A percentile compares a stretch with the other conserved stretches of the same genome.
Conservation (phyloP, 2,329 filamentous ascomycete species). For the Exophiala sideris region DNA sequence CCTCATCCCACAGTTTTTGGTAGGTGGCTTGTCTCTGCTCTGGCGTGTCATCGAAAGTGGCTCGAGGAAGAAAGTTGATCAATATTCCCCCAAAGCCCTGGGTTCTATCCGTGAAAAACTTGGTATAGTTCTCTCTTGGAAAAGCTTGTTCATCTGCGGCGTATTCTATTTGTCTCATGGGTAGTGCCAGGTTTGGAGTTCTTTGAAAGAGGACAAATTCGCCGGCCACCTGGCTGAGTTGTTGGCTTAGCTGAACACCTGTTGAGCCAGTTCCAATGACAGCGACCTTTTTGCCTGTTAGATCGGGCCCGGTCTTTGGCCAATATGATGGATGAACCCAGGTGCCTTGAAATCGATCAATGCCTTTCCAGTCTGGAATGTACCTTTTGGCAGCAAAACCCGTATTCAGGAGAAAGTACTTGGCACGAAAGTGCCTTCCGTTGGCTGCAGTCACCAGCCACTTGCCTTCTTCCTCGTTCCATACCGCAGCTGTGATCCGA, state of each 20-base stretch:
- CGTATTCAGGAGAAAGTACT: conserved; percentile 29
- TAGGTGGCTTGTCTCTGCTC: background rate
- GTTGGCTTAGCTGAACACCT: conserved; percentile 62
- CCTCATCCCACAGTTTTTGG: background rate
- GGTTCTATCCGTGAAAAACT: background rate
- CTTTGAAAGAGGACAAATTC: conserved; percentile 55
- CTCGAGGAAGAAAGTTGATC: background rate
- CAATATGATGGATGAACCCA: conserved; percentile 60
- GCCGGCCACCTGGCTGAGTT: conserved; percentile 51
- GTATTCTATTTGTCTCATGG: conserved; percentile 44
- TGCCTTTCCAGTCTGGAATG: conserved; percentile 58
- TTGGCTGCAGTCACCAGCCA: background rate
- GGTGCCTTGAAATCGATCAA: conserved; percentile 58
- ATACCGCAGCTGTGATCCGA: background rate
- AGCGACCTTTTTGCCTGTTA: conserved; percentile 58
- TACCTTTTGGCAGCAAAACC: conserved; percentile 58
- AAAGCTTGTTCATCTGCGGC: background rate
- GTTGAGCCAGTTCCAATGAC: conserved; percentile 64
- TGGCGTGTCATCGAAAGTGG: background rate
- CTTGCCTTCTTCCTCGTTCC: background rate
- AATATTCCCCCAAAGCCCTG: background rate
- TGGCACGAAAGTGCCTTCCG: background rate
- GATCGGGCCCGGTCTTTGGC: conserved; percentile 53
- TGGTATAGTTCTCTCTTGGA: background rate
- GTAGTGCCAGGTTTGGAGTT: conserved; percentile 62